phyloP scores from a whole-genome alignment of 345 rosid genomes.

The Eutrema yunnanense region DNA sequence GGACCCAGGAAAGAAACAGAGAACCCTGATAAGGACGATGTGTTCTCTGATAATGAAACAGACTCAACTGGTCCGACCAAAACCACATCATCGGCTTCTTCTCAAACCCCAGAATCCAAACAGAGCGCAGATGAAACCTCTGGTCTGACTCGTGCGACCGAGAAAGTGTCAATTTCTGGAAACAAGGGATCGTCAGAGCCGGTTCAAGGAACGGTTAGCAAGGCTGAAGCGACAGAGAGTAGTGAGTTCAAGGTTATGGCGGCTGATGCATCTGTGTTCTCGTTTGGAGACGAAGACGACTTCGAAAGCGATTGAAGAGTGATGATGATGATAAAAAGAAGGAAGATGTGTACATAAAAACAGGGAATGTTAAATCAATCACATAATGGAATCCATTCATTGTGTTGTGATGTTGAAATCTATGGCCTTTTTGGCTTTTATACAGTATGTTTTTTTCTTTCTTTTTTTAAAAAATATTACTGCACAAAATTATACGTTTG shows the following conservation, averaged over 20 bases:
- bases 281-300: constrained; percentile 75
- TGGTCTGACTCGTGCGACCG: constrained; percentile 37
- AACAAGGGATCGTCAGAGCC: constrained; percentile 29
- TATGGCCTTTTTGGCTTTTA: neutral
- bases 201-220: constrained; percentile 10
- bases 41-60: constrained; percentile 64
- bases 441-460: neutral
- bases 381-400: constrained; percentile 17
- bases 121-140: constrained; percentile 36
- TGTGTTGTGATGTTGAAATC: constrained; percentile 19
- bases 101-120: constrained; percentile 26
- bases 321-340: neutral
- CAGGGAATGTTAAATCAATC: constrained; percentile 14
- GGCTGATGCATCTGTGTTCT: constrained; percentile 82
- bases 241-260: constrained; percentile 77
- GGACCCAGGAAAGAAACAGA: constrained; percentile 38
- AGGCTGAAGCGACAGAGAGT: constrained; percentile 30
- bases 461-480: neutral
- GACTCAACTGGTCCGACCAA: constrained; percentile 27
- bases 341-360: constrained; percentile 15
- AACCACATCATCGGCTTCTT: constrained; percentile 18
- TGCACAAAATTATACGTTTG: constrained; percentile 16
- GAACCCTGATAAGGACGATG: constrained; percentile 57
- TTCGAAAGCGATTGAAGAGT: constrained; percentile 58
- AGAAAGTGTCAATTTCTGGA: constrained; percentile 43